A percentile compares a stretch with the other conserved stretches of the same genome.
Evolutionary conservation across 768 basidiomycete genomes (phyloP).

Genomic region (Ramaria sp.): DNA sequence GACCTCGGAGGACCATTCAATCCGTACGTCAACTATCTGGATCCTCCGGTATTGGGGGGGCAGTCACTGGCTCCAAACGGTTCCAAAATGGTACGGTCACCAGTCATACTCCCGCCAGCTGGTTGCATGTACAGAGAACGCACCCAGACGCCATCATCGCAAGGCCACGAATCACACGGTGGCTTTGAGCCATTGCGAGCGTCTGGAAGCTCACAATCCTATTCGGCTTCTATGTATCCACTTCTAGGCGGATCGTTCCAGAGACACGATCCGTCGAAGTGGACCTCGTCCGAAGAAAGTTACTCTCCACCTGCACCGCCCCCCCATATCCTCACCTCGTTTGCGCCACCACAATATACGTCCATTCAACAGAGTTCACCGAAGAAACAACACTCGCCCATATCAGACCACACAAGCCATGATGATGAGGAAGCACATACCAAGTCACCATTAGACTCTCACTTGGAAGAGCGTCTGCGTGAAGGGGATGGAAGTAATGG

Average conservation of each 20-base stretch:
- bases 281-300: neutral
- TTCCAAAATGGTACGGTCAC: neutral
- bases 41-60: neutral
- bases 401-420: neutral
- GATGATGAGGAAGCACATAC: neutral
- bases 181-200: neutral
- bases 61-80: neutral
- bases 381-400: neutral
- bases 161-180: neutral
- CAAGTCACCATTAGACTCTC: neutral
- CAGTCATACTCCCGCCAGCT: neutral
- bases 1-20: neutral
- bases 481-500: neutral
- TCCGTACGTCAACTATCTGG: neutral
- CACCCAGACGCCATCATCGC: neutral
- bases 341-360: neutral
- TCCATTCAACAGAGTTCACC: neutral
- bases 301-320: neutral
- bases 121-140: neutral
- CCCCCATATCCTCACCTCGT: neutral
- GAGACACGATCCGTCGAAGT: neutral
- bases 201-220: neutral
- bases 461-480: neutral
- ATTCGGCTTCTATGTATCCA: neutral
- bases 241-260: neutral